These are phyloP conservation scores for Venturia pyrina DNA, from an alignment of 2,329 filamentous ascomycete genomes.

Conservation along the genomic window DNA sequence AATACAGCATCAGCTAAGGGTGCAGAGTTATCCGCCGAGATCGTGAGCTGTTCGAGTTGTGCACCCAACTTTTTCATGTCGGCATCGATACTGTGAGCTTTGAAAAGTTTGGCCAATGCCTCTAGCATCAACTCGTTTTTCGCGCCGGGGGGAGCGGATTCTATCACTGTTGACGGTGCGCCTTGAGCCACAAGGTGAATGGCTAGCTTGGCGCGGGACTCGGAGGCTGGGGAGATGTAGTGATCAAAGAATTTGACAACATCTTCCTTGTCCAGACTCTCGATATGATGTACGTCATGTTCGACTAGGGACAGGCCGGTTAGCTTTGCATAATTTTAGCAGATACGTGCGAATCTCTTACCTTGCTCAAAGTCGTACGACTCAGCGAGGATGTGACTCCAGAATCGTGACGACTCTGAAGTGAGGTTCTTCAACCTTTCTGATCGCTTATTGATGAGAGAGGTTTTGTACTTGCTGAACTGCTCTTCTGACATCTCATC, in stretches of 20 bases:
- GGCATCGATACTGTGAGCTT: slow-evolving; percentile 35
- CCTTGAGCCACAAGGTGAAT: slow-evolving; percentile 74
- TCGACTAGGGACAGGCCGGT: slow-evolving; percentile 42
- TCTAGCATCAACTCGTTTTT: slow-evolving; percentile 25
- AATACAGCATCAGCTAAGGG: slow-evolving; percentile 43
- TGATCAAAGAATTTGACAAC: slow-evolving; percentile 69
- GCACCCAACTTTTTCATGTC: slow-evolving; percentile 32
- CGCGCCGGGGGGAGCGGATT: slow-evolving; percentile 31
- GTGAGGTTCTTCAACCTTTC: slow-evolving; percentile 90
- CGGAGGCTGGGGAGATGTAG: slow-evolving; percentile 66
- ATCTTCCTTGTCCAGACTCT: slow-evolving; percentile 65
- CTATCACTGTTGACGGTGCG: slow-evolving; percentile 25
- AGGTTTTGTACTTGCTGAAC: slow-evolving; percentile 86
- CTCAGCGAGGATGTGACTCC: slow-evolving; percentile 75
- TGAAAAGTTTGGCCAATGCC: slow-evolving; percentile 36
- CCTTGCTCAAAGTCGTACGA: slow-evolving; percentile 84
- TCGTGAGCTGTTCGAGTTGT: slow-evolving; percentile 11
- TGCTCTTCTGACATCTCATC: slow-evolving; percentile 69
- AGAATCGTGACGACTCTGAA: slow-evolving; percentile 73
- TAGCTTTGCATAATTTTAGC: not conserved
- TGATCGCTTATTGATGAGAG: slow-evolving; percentile 73
- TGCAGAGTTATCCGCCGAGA: slow-evolving; percentile 31
- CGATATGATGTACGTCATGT: slow-evolving; percentile 65
- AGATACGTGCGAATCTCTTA: slow-evolving; percentile 33
- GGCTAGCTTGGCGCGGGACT: slow-evolving; percentile 67